These are phyloP conservation scores for Talaromyces sp. DNA, from an alignment of 2,329 filamentous ascomycete genomes.

Conservation along the genomic window DNA sequence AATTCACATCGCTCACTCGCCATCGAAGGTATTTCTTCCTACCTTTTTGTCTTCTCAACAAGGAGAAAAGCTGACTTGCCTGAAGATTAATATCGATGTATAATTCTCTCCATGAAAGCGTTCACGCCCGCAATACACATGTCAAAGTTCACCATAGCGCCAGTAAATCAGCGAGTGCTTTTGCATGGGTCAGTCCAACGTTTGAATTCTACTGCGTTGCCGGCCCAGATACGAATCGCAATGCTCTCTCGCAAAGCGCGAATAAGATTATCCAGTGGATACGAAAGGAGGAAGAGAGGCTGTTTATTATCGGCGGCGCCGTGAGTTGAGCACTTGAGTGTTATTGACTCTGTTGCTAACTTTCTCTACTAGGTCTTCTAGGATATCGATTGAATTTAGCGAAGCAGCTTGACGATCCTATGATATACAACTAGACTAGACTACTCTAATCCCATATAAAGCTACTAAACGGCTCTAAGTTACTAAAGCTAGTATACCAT, in stretches of 20 bases:
- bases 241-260: slow-evolving; percentile 73
- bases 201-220: slow-evolving; percentile 98
- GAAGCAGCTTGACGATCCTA: not conserved
- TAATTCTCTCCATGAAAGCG: slow-evolving; percentile 72
- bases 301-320: slow-evolving; percentile 97
- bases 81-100: slow-evolving; percentile 73
- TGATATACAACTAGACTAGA: too few relatives aligned
- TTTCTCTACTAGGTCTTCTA: not conserved
- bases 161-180: slow-evolving; percentile 66
- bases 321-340: slow-evolving; percentile 43
- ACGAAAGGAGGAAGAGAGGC: slow-evolving; percentile 80
- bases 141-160: slow-evolving; percentile 82
- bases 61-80: slow-evolving; percentile 7
- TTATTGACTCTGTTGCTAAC: not conserved
- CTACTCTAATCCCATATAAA: too few relatives aligned
- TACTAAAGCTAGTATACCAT: too few relatives aligned
- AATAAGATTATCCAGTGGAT: slow-evolving; percentile 91
- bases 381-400: not conserved
- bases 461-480: too few relatives aligned
- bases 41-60: slow-evolving; percentile 14
- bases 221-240: slow-evolving; percentile 59
- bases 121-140: slow-evolving; percentile 80
- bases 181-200: slow-evolving; percentile 85
- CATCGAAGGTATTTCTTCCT: slow-evolving; percentile 50
- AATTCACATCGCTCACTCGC: slow-evolving; percentile 57